Percentiles rank a stretch among this genome's conserved stretches.
Evolutionary conservation across 768 basidiomycete species (phyloP).

Genomic region (Tricholoma sp.): DNA sequence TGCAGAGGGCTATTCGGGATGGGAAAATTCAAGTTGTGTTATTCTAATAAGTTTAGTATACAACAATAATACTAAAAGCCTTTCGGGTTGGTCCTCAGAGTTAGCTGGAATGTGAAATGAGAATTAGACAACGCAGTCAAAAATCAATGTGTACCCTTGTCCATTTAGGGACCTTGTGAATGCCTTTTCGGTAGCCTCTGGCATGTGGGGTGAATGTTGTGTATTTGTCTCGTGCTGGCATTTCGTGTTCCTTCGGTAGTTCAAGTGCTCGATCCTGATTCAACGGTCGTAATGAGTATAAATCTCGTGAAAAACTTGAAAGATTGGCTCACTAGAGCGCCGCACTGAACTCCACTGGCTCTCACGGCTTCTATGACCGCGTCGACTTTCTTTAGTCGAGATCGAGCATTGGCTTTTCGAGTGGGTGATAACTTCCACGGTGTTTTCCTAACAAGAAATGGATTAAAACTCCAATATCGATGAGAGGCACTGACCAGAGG

Average conservation of each 20-base stretch:
- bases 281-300: not conserved
- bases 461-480: not conserved
- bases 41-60: constrained; percentile 39
- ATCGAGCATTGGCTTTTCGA: constrained; percentile 87
- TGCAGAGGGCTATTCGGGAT: constrained; percentile 58
- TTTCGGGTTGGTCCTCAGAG: constrained; percentile 81
- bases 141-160: constrained; percentile 60
- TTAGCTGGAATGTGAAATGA: constrained; percentile 46
- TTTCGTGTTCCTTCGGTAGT: constrained; percentile 91
- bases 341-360: constrained; percentile 74
- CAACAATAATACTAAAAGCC: constrained; percentile 60
- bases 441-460: constrained; percentile 64
- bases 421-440: constrained; percentile 92
- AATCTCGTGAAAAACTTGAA: not conserved
- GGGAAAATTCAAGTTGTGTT: constrained; percentile 80
- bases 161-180: constrained; percentile 98
- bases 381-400: constrained; percentile 90
- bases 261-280: constrained; percentile 64
- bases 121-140: not conserved
- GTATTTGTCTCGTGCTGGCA: constrained; percentile 92
- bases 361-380: constrained; percentile 85
- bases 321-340: constrained; percentile 58
- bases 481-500: constrained; percentile 60
- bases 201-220: constrained; percentile 74
- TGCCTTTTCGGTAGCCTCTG: constrained; percentile 84